A percentile compares a stretch with the other conserved stretches of the same genome.
Evolutionary conservation across 139 green algal species (phyloP).

Genomic region (Pedinophyceae sp.): DNA sequence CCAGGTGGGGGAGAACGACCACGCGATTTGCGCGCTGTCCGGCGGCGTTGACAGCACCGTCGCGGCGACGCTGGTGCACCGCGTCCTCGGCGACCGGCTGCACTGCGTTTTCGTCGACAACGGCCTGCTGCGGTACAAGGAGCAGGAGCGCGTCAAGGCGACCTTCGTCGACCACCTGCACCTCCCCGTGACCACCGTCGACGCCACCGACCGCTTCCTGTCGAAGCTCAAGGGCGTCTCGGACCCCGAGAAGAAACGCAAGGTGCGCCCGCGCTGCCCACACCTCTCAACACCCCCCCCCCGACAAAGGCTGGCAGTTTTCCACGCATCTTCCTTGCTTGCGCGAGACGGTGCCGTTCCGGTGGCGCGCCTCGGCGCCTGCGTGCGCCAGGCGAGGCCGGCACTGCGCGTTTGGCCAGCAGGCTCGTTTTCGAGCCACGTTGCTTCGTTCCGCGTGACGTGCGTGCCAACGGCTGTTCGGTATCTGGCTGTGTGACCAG

Average conservation of each 20-base stretch:
- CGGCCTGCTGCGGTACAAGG: constrained; percentile 81
- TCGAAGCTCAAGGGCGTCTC: constrained; percentile 46
- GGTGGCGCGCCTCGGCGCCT: too few species aligned
- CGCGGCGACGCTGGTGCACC: constrained; percentile 90
- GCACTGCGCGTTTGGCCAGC: too few species aligned
- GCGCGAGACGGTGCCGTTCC: too few species aligned
- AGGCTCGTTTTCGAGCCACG: too few species aligned
- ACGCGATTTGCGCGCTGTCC: constrained; percentile 95
- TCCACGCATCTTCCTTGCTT: too few species aligned
- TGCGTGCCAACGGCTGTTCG: too few species aligned
- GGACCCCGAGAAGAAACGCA: constrained; percentile 93
- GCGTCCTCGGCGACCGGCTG: constrained; percentile 81
- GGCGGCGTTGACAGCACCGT: constrained; percentile 94
- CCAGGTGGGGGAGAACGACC: constrained; percentile 65
- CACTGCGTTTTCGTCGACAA: constrained; percentile 99
- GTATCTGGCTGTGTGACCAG: too few species aligned
- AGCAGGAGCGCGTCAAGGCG: constrained; percentile 84
- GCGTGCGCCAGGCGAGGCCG: too few species aligned
- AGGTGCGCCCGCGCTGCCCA: too few species aligned
- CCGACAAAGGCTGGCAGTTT: too few species aligned
- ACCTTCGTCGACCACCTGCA: constrained; percentile 93
- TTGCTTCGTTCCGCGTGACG: too few species aligned
- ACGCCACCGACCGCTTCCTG: constrained; percentile 45
- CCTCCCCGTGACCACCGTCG: constrained; percentile 84
- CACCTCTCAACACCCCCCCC: too few species aligned